Percentiles rank a stretch among this genome's conserved stretches.
Evolutionary conservation across 2,329 filamentous ascomycete genomes (phyloP).

Genomic region (Ascochyta clinopodiicola): DNA sequence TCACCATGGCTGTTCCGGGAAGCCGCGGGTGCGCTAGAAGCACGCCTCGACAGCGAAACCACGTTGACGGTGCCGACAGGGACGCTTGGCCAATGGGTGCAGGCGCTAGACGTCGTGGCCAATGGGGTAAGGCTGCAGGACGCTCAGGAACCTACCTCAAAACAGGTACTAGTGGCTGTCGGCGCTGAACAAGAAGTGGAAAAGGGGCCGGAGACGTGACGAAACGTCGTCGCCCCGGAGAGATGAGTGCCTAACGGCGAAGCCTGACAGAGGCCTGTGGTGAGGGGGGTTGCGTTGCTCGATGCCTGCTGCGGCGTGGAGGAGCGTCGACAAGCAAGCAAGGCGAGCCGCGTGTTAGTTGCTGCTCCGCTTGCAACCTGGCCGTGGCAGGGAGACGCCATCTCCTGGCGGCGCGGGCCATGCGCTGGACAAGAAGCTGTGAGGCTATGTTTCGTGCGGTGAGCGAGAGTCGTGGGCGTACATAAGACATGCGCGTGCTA

Average conservation of each 20-base stretch:
- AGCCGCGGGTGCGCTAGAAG: slow-evolving; percentile 42
- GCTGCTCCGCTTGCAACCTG: background rate
- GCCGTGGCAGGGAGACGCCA: slow-evolving; percentile 2
- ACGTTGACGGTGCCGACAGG: slow-evolving; percentile 33
- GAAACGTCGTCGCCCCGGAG: slow-evolving; percentile 22
- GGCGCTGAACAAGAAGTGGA: slow-evolving; percentile 23
- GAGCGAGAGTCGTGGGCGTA: slow-evolving; percentile 28
- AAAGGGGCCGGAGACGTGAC: slow-evolving; percentile 24
- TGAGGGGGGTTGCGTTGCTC: background rate
- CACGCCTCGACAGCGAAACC: slow-evolving; percentile 36
- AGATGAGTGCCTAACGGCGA: slow-evolving; percentile 28
- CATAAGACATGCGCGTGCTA: slow-evolving; percentile 34
- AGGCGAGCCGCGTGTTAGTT: slow-evolving; percentile 7
- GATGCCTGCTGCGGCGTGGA: background rate
- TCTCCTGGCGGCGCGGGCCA: slow-evolving; percentile 8
- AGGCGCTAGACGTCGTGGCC: slow-evolving; percentile 21
- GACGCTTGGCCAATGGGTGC: slow-evolving; percentile 24
- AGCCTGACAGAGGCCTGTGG: slow-evolving; percentile 15
- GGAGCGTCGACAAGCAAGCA: background rate
- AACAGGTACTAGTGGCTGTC: slow-evolving; percentile 29
- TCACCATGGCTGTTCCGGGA: slow-evolving; percentile 35
- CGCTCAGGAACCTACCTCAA: slow-evolving; percentile 40
- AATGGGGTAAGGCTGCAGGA: slow-evolving; percentile 43
- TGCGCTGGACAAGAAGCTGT: slow-evolving; percentile 12
- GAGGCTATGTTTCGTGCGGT: slow-evolving; percentile 15